Percentiles rank a stretch among this genome's conserved stretches.
phyloP scores from a whole-genome alignment of 257 asterid genomes.

The Osmanthus fragrans region DNA sequence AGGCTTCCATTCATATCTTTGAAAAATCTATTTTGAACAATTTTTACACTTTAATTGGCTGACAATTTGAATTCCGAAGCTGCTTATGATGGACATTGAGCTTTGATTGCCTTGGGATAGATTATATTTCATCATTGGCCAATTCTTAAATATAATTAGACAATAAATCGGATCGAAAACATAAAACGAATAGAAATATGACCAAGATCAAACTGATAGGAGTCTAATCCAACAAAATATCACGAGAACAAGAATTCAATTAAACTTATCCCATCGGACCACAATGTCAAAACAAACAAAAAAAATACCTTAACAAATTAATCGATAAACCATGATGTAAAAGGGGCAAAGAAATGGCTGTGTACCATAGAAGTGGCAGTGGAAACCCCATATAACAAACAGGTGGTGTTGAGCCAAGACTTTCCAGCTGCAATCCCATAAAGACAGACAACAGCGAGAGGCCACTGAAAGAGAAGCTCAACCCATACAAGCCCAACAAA shows the following conservation, averaged over 20 bases:
- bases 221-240: neutral
- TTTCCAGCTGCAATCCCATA: slow-evolving; percentile 72
- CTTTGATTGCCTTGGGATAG: neutral
- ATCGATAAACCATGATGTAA: neutral
- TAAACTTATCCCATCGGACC: neutral
- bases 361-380: slow-evolving; percentile 64
- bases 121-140: neutral
- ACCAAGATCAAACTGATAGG: neutral
- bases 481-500: slow-evolving; percentile 79
- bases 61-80: neutral
- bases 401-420: slow-evolving; percentile 79
- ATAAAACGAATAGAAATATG: neutral
- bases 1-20: neutral
- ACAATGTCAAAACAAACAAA: neutral
- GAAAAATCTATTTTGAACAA: neutral
- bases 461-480: slow-evolving; percentile 87
- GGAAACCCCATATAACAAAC: slow-evolving; percentile 81
- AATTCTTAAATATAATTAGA: neutral
- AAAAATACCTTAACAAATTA: neutral
- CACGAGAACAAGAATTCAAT: neutral
- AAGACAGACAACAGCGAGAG: slow-evolving; percentile 59
- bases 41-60: neutral
- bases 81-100: neutral
- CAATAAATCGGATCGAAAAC: neutral
- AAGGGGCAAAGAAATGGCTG: neutral